Percentiles rank a stretch among this genome's conserved stretches.
Conservation (phyloP, 176 grass and related monocot genomes). For the Otatea glauca region DNA sequence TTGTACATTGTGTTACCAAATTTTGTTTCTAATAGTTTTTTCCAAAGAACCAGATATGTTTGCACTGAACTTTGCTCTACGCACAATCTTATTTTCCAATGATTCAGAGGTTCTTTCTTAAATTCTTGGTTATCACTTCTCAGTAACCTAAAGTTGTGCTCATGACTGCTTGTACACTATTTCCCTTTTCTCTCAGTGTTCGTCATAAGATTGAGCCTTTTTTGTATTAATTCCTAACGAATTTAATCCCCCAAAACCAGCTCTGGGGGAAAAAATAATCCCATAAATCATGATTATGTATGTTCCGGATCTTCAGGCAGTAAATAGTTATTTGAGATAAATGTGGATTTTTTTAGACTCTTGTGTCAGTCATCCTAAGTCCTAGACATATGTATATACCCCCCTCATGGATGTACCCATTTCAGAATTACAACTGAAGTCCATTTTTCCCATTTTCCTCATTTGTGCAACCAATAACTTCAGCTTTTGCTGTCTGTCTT, state of each 20-base stretch:
- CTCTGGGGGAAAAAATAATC: not conserved
- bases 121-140: not conserved
- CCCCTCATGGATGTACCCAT: not conserved
- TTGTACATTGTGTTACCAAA: not conserved
- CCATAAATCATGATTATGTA: not conserved
- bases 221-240: not conserved
- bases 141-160: not conserved
- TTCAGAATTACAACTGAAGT: not conserved
- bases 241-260: not conserved
- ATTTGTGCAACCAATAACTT: constrained; percentile 1
- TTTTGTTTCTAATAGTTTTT: not conserved
- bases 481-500: not conserved
- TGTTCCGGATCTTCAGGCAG: not conserved
- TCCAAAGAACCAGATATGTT: not conserved
- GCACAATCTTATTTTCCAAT: not conserved
- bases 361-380: not conserved
- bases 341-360: not conserved
- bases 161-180: not conserved
- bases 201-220: not conserved
- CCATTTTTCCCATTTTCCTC: not conserved
- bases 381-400: not conserved
- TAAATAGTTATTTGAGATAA: not conserved
- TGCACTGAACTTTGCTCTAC: not conserved
- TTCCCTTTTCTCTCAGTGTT: not conserved
- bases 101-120: not conserved